Evolutionary conservation across 306 rosid genomes (phyloP).

Genomic region (Quercus glauca): DNA sequence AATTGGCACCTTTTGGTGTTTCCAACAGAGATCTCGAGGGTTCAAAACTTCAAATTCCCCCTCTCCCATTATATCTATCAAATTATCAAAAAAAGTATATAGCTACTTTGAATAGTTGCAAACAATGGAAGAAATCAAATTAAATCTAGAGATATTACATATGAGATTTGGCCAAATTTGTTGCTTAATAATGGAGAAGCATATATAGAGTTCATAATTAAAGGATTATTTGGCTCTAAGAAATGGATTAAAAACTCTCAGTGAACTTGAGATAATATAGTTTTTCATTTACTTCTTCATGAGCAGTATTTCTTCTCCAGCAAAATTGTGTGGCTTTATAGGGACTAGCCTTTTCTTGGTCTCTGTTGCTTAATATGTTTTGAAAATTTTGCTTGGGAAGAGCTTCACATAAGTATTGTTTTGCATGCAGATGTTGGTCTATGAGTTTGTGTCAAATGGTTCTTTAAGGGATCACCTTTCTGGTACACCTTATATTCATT

Average conservation of each 20-base stretch:
- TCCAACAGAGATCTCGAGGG: no score
- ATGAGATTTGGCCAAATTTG: no score
- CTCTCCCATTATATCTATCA: no score
- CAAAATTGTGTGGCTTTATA: background rate
- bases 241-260: background rate
- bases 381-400: background rate
- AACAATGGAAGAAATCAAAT: background rate
- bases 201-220: no score
- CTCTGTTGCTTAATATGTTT: conserved; percentile 12
- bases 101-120: background rate
- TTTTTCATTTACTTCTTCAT: background rate
- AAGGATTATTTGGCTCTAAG: background rate
- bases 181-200: no score
- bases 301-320: background rate
- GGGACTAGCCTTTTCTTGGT: background rate
- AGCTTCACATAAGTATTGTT: background rate
- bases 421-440: conserved; percentile 79
- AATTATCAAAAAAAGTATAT: no score
- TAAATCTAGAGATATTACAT: background rate
- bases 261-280: conserved; percentile 2
- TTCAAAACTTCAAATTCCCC: no score
- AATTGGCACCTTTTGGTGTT: no score
- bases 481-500: conserved; percentile 42
- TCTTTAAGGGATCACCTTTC: conserved; percentile 78
- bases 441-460: conserved; percentile 87